Base-by-base conservation (phyloP, 768 basidiomycete genomes). In the Lactarius quietus region DNA sequence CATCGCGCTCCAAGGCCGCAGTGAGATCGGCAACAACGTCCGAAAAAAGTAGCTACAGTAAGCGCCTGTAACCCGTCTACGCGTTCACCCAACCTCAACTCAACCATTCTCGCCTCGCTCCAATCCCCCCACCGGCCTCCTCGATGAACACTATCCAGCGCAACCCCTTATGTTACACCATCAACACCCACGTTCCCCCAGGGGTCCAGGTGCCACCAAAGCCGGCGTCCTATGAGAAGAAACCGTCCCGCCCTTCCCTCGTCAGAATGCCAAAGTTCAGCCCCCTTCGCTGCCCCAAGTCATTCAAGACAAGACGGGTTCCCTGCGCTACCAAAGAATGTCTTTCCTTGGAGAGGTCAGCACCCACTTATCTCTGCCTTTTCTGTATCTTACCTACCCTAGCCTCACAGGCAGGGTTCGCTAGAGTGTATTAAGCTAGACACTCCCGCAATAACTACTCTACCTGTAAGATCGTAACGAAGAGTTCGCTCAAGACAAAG, bases 401-500 rank as follows among this genome's bases (percentile, higher is more conserved):
- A 36, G 54, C 54, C 17, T 41, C 33, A 59, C 67, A 85, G 83
- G 96, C 96, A 69, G 96, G 96, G 1, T 99, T 99, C 73, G 96
- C 96, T 1, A 84, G 95, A 43, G 96, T 99, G 3, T 98, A 96
- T 72, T 92, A 97, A 78, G 90, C 93, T 20, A 85, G 87, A 73
- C 92, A 94, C 70, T 70, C 74, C 12, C 78, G 81, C 56, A 89
- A 88, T 18, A 75, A 78, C 29, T 80, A 87, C 41, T 81, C 86
- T 59, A 95, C 95, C 15, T 91, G 95, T 77, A 98, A 99, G 78
- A 94, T 97, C 52, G 89, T 99, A 69, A 91, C 90, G n/a, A 94
- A 95, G 78, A 80, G 83, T 29, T 93, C 92, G 33, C 83, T 99
- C 70, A 91, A 92, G 79, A 93, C 93, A 18, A 96, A 93, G 79